Conservation (phyloP, 345 rosid species). For the Ceriops tagal region DNA sequence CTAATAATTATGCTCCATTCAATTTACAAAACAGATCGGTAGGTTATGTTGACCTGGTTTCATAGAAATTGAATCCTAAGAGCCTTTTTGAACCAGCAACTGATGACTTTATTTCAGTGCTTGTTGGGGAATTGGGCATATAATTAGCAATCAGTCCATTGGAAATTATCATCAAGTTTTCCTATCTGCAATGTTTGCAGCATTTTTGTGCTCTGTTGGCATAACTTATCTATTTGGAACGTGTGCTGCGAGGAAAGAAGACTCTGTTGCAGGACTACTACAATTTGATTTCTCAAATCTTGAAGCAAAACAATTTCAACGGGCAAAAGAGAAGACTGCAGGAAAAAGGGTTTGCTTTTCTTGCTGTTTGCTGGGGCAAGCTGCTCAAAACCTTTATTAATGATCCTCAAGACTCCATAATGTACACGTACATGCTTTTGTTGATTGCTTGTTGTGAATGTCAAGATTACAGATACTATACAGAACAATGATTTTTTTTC, state of each 20-base stretch:
- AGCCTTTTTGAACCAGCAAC: too few relatives aligned
- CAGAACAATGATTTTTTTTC: too few relatives aligned
- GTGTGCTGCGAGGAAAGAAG: constrained; percentile 41
- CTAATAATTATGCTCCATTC: constrained; percentile 55
- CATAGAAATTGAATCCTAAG: too few relatives aligned
- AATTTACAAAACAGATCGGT: constrained; percentile 77
- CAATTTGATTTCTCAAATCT: constrained; percentile 34
- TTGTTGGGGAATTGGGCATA: too few relatives aligned
- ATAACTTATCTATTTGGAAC: not conserved
- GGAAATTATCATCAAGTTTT: too few relatives aligned
- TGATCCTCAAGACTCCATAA: not conserved
- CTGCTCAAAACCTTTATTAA: constrained; percentile 10
- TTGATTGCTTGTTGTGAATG: too few relatives aligned
- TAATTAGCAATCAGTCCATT: too few relatives aligned
- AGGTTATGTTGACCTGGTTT: constrained; percentile 53
- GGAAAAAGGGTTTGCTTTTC: constrained; percentile 75
- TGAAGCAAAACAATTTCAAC: constrained; percentile 31
- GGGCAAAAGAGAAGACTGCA: constrained; percentile 50
- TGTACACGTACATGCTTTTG: too few relatives aligned
- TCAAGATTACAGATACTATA: too few relatives aligned
- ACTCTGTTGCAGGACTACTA: constrained; percentile 69
- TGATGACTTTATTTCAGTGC: too few relatives aligned
- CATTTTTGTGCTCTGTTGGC: not conserved
- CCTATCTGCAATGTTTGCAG: too few relatives aligned
- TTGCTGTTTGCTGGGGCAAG: constrained; percentile 64